Evolutionary conservation across 306 rosid genomes (phyloP).

Genomic region (Adenanthera pavonina): DNA sequence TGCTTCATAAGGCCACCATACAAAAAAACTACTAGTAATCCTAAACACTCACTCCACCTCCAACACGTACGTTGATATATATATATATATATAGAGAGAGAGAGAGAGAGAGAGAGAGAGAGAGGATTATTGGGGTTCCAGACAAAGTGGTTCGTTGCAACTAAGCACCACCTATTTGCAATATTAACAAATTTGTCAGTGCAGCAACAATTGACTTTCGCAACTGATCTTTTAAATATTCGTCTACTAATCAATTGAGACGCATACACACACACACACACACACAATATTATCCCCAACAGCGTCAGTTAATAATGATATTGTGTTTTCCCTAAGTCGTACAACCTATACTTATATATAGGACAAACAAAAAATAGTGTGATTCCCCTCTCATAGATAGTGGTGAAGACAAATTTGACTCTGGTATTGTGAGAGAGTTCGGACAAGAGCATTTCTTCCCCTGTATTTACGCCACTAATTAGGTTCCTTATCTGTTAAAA

Average conservation of each 20-base stretch:
- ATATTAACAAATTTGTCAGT: not conserved
- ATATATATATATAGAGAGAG: not conserved
- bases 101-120: too few relatives aligned
- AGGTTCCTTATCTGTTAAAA: not conserved
- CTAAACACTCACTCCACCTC: conserved; percentile 44
- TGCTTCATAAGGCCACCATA: conserved; percentile 21
- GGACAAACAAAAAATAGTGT: not conserved
- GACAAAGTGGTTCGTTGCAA: conserved; percentile 44
- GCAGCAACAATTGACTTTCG: conserved; percentile 9
- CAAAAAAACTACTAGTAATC: conserved; percentile 27
- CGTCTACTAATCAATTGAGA: not conserved
- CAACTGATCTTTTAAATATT: not conserved
- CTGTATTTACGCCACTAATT: not conserved
- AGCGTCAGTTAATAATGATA: not conserved
- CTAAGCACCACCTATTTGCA: conserved; percentile 39
- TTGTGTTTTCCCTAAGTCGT: not conserved
- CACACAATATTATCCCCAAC: not conserved
- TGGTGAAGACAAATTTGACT: not conserved
- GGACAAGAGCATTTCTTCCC: not conserved
- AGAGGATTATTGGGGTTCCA: conserved; percentile 16
- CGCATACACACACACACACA: too few relatives aligned
- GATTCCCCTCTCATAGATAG: not conserved
- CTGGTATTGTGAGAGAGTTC: not conserved
- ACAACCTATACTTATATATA: not conserved
- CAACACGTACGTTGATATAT: not conserved